These are phyloP conservation scores for Syzygium syzygioides DNA, from an alignment of 441 rosid genomes.

Conservation along the genomic window DNA sequence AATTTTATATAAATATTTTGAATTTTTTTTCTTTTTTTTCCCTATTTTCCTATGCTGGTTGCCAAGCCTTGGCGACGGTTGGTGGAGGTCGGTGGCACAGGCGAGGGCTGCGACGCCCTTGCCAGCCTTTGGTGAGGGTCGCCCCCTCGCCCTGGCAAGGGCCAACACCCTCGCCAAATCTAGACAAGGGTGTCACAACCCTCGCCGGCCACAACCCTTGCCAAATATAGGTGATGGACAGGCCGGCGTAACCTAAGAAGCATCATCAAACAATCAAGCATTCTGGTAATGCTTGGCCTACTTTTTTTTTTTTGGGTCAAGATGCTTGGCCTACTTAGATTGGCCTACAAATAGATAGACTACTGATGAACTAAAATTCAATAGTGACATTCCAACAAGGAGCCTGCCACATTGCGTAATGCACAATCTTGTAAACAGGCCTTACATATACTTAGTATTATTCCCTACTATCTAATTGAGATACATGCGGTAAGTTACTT, in stretches of 20 bases:
- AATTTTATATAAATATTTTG: not conserved
- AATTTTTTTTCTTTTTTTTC: not conserved
- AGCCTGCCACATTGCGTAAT: not conserved
- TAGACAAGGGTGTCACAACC: not conserved
- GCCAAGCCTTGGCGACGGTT: not conserved
- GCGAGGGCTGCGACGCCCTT: not conserved
- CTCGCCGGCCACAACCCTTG: not conserved
- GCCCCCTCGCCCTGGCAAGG: too few relatives aligned
- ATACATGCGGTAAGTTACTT: not conserved
- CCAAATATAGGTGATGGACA: not conserved
- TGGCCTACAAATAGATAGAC: not conserved
- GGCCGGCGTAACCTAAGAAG: not conserved
- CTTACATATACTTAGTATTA: not conserved
- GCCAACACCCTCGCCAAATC: not conserved
- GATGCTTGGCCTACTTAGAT: not conserved
- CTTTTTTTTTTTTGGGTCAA: too few relatives aligned
- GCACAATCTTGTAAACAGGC: not conserved
- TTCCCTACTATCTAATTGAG: not conserved
- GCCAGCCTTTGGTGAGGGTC: not conserved
- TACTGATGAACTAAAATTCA: not conserved
- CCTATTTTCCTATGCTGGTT: not conserved
- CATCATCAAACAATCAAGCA: not conserved
- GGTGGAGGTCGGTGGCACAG: accelerated
- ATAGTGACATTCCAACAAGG: not conserved
- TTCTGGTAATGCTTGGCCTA: not conserved